phyloP scores from a whole-genome alignment of 2,329 filamentous ascomycete genomes.

The Fusarium austroafricanum region DNA sequence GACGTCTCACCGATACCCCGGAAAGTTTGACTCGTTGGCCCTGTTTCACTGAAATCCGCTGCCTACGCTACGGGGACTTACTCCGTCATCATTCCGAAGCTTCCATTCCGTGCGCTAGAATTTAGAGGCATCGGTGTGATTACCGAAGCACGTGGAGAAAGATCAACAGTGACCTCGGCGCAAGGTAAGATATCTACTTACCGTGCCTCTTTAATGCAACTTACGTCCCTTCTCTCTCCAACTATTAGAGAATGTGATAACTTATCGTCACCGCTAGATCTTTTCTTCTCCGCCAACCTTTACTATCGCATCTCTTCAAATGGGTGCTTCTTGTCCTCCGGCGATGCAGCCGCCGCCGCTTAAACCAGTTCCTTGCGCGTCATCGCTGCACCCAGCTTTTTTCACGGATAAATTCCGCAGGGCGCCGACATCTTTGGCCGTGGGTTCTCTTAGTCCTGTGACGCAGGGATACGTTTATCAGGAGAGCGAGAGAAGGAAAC shows the following conservation, averaged over 20 bases:
- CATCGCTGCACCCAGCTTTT: conserved; percentile 78
- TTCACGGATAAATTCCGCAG: conserved; percentile 74
- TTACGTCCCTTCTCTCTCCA: background rate
- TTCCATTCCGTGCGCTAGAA: conserved; percentile 13
- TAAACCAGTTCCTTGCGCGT: conserved; percentile 51
- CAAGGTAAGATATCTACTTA: background rate
- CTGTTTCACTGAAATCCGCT: background rate
- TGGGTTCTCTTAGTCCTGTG: conserved; percentile 58
- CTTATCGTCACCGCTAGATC: background rate
- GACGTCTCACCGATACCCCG: conserved; percentile 4
- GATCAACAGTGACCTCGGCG: conserved; percentile 32
- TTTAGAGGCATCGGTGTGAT: conserved; percentile 22
- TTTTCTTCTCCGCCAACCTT: background rate
- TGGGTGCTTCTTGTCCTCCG: conserved; percentile 33
- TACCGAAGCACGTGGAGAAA: conserved; percentile 41
- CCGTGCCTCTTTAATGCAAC: no score
- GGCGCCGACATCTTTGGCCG: conserved; percentile 56
- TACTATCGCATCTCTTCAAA: background rate
- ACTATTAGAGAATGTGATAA: conserved; percentile 29
- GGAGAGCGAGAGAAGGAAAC: conserved; percentile 52
- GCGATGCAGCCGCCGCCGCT: conserved; percentile 25
- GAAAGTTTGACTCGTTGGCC: background rate
- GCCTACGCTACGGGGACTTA: conserved; percentile 1
- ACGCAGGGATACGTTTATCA: conserved; percentile 72
- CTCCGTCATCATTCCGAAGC: conserved; percentile 17